Conservation (phyloP, 345 rosid species). For the Kernera saxatilis region DNA sequence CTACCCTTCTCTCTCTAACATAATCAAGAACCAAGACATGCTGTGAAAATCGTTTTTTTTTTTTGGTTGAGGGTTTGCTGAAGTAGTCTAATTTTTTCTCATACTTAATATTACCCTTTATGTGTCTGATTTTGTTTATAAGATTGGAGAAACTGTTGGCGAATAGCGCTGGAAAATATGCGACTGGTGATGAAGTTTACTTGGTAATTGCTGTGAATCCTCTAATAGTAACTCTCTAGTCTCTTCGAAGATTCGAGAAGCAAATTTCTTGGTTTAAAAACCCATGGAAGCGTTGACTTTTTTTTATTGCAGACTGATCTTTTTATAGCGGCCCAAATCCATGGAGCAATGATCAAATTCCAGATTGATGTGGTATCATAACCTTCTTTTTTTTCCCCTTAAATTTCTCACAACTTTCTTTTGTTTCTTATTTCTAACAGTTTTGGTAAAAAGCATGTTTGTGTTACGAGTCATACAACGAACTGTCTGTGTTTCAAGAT, state of each 20-base stretch:
- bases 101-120: not conserved
- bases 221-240: not conserved
- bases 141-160: constrained; percentile 72
- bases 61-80: not conserved
- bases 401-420: not conserved
- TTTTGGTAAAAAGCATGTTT: no score
- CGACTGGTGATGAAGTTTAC: constrained; percentile 65
- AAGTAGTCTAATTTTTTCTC: no score
- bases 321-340: constrained; percentile 66
- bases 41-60: not conserved
- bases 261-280: not conserved
- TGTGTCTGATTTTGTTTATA: constrained; percentile 11
- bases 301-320: constrained; percentile 62
- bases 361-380: constrained; percentile 57
- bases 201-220: constrained; percentile 37
- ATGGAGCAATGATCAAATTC: constrained; percentile 45
- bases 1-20: not conserved
- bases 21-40: not conserved
- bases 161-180: constrained; percentile 61
- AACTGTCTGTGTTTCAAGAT: constrained; percentile 39
- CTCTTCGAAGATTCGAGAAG: not conserved
- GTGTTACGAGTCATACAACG: constrained; percentile 54
- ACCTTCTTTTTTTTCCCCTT: not conserved
- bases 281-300: not conserved
- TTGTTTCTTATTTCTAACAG: constrained; percentile 24